phyloP scores from a whole-genome alignment of 1,284 basidiomycete species.

The Ceratobasidium sp. region DNA sequence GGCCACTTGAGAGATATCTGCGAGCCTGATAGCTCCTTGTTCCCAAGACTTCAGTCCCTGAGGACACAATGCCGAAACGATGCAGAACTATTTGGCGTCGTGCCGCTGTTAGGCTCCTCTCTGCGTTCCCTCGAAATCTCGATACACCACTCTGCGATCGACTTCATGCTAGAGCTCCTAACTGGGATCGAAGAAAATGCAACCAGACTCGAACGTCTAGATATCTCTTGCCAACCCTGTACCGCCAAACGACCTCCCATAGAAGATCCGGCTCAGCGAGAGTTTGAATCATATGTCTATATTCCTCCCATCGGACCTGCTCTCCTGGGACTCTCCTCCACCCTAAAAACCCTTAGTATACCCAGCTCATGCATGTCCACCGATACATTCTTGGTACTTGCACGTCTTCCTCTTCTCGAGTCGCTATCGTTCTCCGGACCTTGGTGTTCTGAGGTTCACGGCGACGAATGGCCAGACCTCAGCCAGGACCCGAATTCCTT shows the following conservation, averaged over 20 bases:
- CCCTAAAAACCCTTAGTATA: conserved; percentile 17
- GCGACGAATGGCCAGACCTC: conserved; percentile 38
- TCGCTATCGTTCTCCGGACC: conserved; percentile 23
- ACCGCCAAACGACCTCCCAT: not conserved
- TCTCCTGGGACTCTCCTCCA: not conserved
- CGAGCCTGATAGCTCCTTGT: not conserved
- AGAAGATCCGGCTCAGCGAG: conserved; percentile 8
- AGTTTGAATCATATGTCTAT: conserved; percentile 30
- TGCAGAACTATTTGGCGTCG: conserved; percentile 25
- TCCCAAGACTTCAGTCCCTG: conserved; percentile 17
- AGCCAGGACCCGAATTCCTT: not conserved
- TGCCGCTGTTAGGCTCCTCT: conserved; percentile 27
- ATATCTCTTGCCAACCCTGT: conserved; percentile 22
- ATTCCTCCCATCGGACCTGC: conserved; percentile 23
- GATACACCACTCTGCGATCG: conserved; percentile 29
- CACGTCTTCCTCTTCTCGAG: conserved; percentile 14
- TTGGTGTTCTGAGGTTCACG: conserved; percentile 28
- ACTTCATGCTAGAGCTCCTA: conserved; percentile 34
- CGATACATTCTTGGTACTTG: conserved; percentile 23
- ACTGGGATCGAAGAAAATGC: conserved; percentile 8
- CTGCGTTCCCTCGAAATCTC: conserved; percentile 22
- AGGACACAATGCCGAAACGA: conserved; percentile 32
- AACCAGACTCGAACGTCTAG: conserved; percentile 8
- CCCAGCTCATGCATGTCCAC: conserved; percentile 31
- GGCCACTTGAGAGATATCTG: conserved; percentile 18